Evolutionary conservation across 2,329 filamentous ascomycete genomes (phyloP).

Genomic region (Pestalotiopsis sp.): DNA sequence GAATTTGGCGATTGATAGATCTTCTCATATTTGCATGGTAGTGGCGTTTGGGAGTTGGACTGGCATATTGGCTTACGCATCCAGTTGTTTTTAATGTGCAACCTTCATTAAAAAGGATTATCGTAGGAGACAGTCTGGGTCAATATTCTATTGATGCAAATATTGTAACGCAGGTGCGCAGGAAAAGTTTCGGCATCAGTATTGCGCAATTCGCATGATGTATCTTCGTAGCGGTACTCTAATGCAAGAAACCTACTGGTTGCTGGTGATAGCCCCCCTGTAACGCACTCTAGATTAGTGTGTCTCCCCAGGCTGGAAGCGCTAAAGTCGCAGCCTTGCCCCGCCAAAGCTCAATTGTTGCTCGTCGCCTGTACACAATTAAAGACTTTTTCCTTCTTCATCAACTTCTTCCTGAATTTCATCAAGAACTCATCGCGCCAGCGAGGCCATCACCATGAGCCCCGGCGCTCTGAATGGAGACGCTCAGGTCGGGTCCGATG

Average conservation of each 20-base stretch:
- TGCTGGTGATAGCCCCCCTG: background rate
- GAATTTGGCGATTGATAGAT: background rate
- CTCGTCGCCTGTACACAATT: background rate
- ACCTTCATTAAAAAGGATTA: background rate
- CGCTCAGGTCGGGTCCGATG: slow-evolving; percentile 55
- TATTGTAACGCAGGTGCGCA: too few species aligned
- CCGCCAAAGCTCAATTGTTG: slow-evolving; percentile 17
- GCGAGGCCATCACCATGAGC: slow-evolving; percentile 49
- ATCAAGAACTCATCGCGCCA: slow-evolving; percentile 31
- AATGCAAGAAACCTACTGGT: background rate
- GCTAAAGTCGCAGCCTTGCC: slow-evolving; percentile 17
- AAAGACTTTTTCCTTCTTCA: background rate
- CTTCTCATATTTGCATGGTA: background rate
- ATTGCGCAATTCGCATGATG: background rate
- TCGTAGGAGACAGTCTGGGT: too few species aligned
- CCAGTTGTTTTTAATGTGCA: background rate
- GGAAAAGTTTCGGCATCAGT: background rate
- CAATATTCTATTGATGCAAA: too few species aligned
- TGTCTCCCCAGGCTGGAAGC: slow-evolving; percentile 3
- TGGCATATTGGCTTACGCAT: background rate
- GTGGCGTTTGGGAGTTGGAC: slow-evolving; percentile 3
- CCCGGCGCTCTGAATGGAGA: slow-evolving; percentile 50
- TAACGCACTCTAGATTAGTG: background rate
- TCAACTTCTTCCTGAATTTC: slow-evolving; percentile 25
- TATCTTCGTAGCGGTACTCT: background rate